These are phyloP conservation scores for Alternaria incomplexa DNA, from an alignment of 2,329 filamentous ascomycete species.

Conservation along the genomic window DNA sequence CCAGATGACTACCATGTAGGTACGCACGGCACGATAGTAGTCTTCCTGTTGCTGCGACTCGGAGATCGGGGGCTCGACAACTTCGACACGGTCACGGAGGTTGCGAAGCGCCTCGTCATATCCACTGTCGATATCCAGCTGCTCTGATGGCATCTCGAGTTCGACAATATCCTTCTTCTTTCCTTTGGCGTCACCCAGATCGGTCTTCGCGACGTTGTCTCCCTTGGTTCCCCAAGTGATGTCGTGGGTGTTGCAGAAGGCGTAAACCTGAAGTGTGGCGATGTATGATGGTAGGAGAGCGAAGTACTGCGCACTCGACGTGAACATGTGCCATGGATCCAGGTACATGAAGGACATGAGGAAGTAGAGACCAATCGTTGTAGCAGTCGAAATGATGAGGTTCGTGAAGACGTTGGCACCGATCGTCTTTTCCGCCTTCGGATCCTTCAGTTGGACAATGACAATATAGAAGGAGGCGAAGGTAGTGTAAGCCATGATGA, in stretches of 20 bases:
- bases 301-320: conserved; percentile 89
- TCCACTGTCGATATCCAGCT: conserved; percentile 96
- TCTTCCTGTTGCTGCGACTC: conserved; percentile 94
- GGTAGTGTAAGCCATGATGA: conserved; percentile 96
- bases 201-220: conserved; percentile 92
- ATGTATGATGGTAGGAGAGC: conserved; percentile 91
- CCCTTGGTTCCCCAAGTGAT: conserved; percentile 99
- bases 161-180: conserved; percentile 80
- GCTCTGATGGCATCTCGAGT: conserved; percentile 96
- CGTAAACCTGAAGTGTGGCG: conserved; percentile 96
- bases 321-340: conserved; percentile 99
- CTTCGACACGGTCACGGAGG: conserved; percentile 89
- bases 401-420: conserved; percentile 95
- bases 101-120: conserved; percentile 98
- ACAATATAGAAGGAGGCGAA: conserved; percentile 92
- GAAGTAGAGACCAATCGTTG: conserved; percentile 93
- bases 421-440: conserved; percentile 61
- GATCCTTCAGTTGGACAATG: conserved; percentile 72
- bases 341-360: conserved; percentile 95
- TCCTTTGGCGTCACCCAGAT: conserved; percentile 84
- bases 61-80: conserved; percentile 64
- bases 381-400: conserved; percentile 85
- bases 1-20: conserved; percentile 97
- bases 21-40: conserved; percentile 96
- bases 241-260: conserved; percentile 99